Base-by-base conservation (phyloP, 2,329 filamentous ascomycete genomes). In the Alternaria triticimaculans region DNA sequence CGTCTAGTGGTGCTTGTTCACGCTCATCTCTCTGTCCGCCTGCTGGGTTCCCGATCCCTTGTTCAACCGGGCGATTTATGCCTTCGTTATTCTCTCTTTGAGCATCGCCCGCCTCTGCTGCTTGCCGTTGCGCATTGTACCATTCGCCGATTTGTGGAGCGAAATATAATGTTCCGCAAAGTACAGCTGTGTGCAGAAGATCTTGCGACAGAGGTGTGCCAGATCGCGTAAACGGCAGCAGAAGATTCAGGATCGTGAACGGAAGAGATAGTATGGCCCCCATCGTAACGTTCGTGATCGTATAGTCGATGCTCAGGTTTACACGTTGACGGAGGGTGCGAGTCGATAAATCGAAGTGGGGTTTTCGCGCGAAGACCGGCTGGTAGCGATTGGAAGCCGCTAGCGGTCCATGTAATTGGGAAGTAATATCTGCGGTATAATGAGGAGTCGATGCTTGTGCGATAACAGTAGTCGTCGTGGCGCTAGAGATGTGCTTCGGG, bases 161-260 rank as follows among this genome's bases (percentile, higher is more conserved):
- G 65, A 77, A 84, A 72, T 85, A 85, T 15, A 85, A 75, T 4
- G 82, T 76, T 23, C 77, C 75, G 66, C 81, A 82, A 4, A 85
- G 77, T 4, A 80, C 73, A 21, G 74, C 75, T 4, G 84, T 81
- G 69, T 85, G 83, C 1, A 84, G 63, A 11, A 85, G 71, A 62
- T 85, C 84, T 70, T 84, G 83, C 0, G 79, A 37, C 6, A 85
- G 68, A 6, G 84, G 84, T 26, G 83, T 85, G 5, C 79, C 77
- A 1, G 81, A 80, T 18, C 81, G 81, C 43, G 84, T 83, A 70
- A 85, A 85, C 0, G 84, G 84, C 4, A 85, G 73, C 12, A 85
- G 76, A 62, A 75, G 69, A 66, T 85, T 85, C 18, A 85, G 72
- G 5, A 76, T 62, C 3, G 60, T 67, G 4, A 72, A 67, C n/a